Base-by-base conservation (phyloP, 805 yeast genomes). In the Lipomyces japonicus region DNA sequence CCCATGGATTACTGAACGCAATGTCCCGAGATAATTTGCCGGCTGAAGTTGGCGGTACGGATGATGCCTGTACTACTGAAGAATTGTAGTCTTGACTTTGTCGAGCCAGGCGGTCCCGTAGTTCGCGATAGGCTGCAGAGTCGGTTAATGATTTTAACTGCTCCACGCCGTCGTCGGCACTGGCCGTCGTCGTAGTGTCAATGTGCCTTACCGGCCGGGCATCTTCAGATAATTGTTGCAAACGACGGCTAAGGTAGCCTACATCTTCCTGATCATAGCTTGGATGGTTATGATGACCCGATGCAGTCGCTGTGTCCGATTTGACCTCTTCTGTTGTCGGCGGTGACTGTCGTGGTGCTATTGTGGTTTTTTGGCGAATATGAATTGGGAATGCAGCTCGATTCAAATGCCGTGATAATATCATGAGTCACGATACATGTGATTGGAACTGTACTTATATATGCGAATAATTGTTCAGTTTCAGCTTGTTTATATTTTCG, bases 1-100 rank as follows among this genome's bases (percentile, higher is more conserved):
- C 69, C 89, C 89, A 82, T 0, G 83, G 82, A 22, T 53, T 55
- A 0, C 78, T 59, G 49, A 68, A 61, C 1, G 87, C 87, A 7
- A 73, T 65, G 1, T 77, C 80, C 40, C 68, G 64, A 0, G 75
- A 58, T 10, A 71, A 75, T 44, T 72, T 73, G 16, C 71, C 68
- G 0, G 79, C 78, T 55, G 68, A 69, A 0, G 52, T 38, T 0
- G 83, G 81, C 16, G 79, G 51, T 40, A 69, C 72, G 4, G 74
- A 59, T 3, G 66, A 61, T 4, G 73, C 73, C 4, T 79, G 66
- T 7, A 70, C 70, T 10, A 61, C 61, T 46, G 75, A 78, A 54
- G 75, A 61, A 26, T 67, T 58, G 16, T 64, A 53, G 16, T 75
- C 70, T 55, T 70, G 79, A 28, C 64, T 55, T 22, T 62, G 62